Base-by-base conservation (phyloP, 805 yeast genomes). In the Teunomyces tritomae region DNA sequence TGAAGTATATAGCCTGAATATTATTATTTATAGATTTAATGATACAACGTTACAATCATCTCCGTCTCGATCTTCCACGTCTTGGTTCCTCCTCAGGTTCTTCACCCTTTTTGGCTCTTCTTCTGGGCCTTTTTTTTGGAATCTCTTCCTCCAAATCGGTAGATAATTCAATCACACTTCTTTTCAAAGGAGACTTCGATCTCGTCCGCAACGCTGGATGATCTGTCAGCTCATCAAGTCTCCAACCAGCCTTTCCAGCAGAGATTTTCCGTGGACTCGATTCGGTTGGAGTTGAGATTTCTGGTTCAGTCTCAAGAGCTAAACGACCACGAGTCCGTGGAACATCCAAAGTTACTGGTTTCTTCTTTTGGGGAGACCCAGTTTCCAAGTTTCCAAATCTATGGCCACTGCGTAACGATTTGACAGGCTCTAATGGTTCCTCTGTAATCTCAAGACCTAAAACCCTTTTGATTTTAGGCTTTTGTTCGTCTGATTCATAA, bases 1-100 rank as follows among this genome's bases (percentile, higher is more conserved):
- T 87, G 89, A 71, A 71, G 42, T 73, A 79, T 52, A 62, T 83
- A 42, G 42, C 43, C 3, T 47, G 24, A 24, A 24, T n/a, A 13
- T 9, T n/a, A 7, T 11, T 17, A 11, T 13, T 37, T 37, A 37
- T 37, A 37, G 40, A 37, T 17, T 24, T 13, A 10, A 33, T 17
- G 16, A 33, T 33, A 33, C 17, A 33, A 9, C 6, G 13, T 9
- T 10, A 20, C 27, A 37, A 37, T 37, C 29, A 37, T 26, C 40
- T 20, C n/a, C 40, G 26, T 8, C 28, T 26, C 9, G 40, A 37
- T 37, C 40, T 24, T n/a, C 40, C 40, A 3, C 40, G 17, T 11
- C 17, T 30, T 3, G 29, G 11, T 10, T 43, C 46, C 28, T 34
- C 46, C 17, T 43, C 46, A 6, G 17, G 1, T 3, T 35, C 40